These are phyloP conservation scores for Pseudogymnoascus sp. DNA, from an alignment of 2,329 filamentous ascomycete genomes.

Conservation along the genomic window DNA sequence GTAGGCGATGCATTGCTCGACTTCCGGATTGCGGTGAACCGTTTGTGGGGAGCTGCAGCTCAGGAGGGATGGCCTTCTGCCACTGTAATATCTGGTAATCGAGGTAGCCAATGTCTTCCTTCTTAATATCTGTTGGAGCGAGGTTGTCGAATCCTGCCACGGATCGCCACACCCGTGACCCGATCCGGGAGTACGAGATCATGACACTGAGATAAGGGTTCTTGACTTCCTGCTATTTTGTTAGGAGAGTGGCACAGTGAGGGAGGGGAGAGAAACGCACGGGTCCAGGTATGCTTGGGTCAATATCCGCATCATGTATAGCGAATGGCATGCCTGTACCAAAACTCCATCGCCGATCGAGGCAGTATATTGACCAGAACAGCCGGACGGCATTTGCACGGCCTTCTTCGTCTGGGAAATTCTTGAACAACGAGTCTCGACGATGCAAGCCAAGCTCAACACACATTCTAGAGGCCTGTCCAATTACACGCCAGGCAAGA, in stretches of 20 bases:
- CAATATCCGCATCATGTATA: conserved; percentile 77
- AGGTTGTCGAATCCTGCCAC: conserved; percentile 56
- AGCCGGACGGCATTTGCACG: conserved; percentile 59
- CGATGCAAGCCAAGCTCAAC: conserved; percentile 77
- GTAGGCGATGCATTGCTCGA: conserved; percentile 54
- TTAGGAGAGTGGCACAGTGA: conserved; percentile 17
- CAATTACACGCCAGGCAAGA: conserved; percentile 79
- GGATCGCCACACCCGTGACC: conserved; percentile 78
- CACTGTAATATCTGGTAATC: conserved; percentile 80
- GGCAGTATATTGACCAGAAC: conserved; percentile 80
- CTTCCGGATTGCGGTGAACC: conserved; percentile 35
- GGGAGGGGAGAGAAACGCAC: conserved; percentile 40
- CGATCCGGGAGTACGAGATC: conserved; percentile 74
- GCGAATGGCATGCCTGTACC: conserved; percentile 83
- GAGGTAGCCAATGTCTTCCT: conserved; percentile 68
- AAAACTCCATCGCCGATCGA: conserved; percentile 82
- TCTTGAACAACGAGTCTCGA: conserved; percentile 58
- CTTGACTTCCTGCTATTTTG: conserved; percentile 17
- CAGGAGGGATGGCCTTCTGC: conserved; percentile 65
- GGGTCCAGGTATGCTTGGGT: conserved; percentile 67
- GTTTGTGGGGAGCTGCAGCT: conserved; percentile 48
- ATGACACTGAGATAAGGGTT: conserved; percentile 69
- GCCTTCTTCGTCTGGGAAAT: conserved; percentile 60
- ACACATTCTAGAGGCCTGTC: conserved; percentile 70
- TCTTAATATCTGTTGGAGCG: conserved; percentile 44